A percentile compares a stretch with the other conserved stretches of the same genome.
These are phyloP conservation scores for Hypoxylon sp. DNA, from an alignment of 2,329 filamentous ascomycete species.

Conservation along the genomic window DNA sequence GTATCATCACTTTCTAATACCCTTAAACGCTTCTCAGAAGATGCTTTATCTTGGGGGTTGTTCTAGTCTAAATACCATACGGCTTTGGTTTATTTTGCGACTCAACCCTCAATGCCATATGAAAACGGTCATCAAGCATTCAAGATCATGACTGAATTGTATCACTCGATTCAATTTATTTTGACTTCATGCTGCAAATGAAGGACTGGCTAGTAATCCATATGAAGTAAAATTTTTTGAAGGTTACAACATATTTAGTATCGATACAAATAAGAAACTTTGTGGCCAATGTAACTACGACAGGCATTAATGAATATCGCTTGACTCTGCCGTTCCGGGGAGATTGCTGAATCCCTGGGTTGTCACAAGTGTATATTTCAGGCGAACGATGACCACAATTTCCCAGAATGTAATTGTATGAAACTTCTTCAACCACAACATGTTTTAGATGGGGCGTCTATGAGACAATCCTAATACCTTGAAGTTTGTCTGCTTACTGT, in stretches of 20 bases:
- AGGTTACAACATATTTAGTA: neutral
- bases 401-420: neutral
- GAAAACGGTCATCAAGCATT: neutral
- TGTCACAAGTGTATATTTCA: neutral
- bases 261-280: neutral
- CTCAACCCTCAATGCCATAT: neutral
- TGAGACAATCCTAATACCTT: neutral
- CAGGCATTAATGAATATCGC: neutral
- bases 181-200: neutral
- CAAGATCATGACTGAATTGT: too few species aligned
- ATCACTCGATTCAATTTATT: neutral
- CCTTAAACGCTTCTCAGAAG: neutral
- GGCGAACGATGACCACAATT: neutral
- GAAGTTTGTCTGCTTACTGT: constrained; percentile 1
- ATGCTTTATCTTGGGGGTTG: too few species aligned
- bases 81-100: neutral
- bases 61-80: too few species aligned
- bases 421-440: neutral
- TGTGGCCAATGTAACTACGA: neutral
- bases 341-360: neutral
- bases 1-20: too few species aligned
- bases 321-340: neutral
- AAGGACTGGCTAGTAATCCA: neutral
- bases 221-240: too few species aligned
- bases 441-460: neutral